Percentiles rank a stretch among this genome's conserved stretches.
phyloP scores from a whole-genome alignment of 2,329 filamentous ascomycete species.

The Fusarium siculi region DNA sequence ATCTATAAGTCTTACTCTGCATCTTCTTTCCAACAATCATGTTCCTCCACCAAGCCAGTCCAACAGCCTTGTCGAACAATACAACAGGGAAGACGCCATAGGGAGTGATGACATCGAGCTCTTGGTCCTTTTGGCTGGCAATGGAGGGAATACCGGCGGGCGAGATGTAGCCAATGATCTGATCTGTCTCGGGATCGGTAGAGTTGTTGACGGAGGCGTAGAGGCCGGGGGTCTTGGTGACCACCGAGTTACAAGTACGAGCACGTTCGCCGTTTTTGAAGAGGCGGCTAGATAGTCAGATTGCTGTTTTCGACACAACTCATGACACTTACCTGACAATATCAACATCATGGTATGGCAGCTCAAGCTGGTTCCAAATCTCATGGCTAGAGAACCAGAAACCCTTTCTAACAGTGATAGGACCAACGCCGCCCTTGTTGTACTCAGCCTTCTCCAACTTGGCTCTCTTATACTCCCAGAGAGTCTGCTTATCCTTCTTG shows the following conservation, averaged over 20 bases:
- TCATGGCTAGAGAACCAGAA: slow-evolving; percentile 57
- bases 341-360: slow-evolving; percentile 56
- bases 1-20: slow-evolving; percentile 49
- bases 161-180: slow-evolving; percentile 54
- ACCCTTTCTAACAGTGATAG: slow-evolving; percentile 55
- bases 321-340: slow-evolving; percentile 46
- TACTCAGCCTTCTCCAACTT: slow-evolving; percentile 53
- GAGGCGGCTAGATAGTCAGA: slow-evolving; percentile 42
- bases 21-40: slow-evolving; percentile 56
- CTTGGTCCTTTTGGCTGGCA: slow-evolving; percentile 52
- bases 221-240: slow-evolving; percentile 52
- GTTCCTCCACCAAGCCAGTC: slow-evolving; percentile 56
- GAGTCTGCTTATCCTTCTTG: slow-evolving; percentile 46
- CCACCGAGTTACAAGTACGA: slow-evolving; percentile 55
- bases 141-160: slow-evolving; percentile 54
- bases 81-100: slow-evolving; percentile 53
- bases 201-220: slow-evolving; percentile 57
- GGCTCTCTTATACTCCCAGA: slow-evolving; percentile 53
- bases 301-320: fast-evolving
- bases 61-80: slow-evolving; percentile 51
- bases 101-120: slow-evolving; percentile 55
- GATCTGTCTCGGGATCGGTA: slow-evolving; percentile 50
- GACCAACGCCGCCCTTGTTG: slow-evolving; percentile 49
- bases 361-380: slow-evolving; percentile 55
- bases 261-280: slow-evolving; percentile 54